Evolutionary conservation across 2,329 filamentous ascomycete genomes (phyloP), one percentile per base, ranked within the genome.

Genomic region (Ascochyta fabae): DNA sequence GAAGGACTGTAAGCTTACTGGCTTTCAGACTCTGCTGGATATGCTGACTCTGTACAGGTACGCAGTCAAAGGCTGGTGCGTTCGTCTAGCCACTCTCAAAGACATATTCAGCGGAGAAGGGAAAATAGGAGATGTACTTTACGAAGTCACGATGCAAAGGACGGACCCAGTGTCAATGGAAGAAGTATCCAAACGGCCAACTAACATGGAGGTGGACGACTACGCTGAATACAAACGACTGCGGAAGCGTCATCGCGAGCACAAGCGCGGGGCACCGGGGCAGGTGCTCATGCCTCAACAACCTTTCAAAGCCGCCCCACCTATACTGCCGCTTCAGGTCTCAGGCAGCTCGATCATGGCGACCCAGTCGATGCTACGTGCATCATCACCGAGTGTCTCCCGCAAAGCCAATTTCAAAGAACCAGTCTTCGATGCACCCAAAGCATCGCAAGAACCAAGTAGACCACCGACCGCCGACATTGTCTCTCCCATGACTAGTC

Each of bases 181-280:
- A 7, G 62, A 71, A 9, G 73, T 80, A 6, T 58, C 76, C 19
- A 65, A 65, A 36, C 74, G 74, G 27, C 80, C 80, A 0, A 73
- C 68, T 13, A 69, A 77, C 1, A 76, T 76, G 38, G 80, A 82
- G 51, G 58, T 80, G 6, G 80, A 82, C 55, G 80, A 82, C 48
- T 82, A 81, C 52, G 59, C 62, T 5, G 79, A 80, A 46, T 81
- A 80, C 68, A 81, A 81, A 60, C 75, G 77, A 1, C 56, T 79
- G 7, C 65, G 69, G 8, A 72, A 62, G 10, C 15, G 63, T 15
- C 41, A 68, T 19, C 66, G 62, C 5, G 65, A 69, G 3, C 27
- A 47, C 0, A 63, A 50, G 8, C 60, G 42, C 19, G 60, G 53
- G 27, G 57, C 34, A n/a, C 16, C 43, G n/a, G 42, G 22, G 6